Base-by-base conservation (phyloP, 768 basidiomycete species). In the Strobilomyces dryophilus region DNA sequence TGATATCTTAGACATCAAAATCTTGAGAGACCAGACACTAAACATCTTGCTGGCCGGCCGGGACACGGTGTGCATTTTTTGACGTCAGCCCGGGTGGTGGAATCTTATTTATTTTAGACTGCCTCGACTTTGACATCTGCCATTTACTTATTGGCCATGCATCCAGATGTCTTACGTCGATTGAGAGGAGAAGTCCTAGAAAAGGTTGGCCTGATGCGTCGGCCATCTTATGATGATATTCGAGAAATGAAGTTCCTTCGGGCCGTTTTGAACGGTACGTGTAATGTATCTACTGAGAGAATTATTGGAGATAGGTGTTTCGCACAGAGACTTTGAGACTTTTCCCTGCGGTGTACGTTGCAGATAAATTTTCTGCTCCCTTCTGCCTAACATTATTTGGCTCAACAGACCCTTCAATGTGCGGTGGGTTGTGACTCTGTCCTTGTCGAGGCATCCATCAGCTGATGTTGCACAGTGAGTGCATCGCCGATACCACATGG, bases 1-100 rank as follows among this genome's bases (percentile, higher is more conserved):
- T 31, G 26, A 20, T 31, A 14, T 20, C 14, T 27, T 21, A 72
- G 70, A 72, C 20, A 34, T 58, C 53, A 66, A 61, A 20, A 50
- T 75, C 17, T 49, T 79, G 20, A 72, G 67, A 49, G 76, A 77
- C 46, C 72, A 76, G 55, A 73, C 70, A 11, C 52, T 78, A 47
- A 76, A 74, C 45, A 70, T 79, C 42, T 54, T 79, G 36, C 64
- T 79, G 9, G 78, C 78, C 20, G 74, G 76, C 12, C 59, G 76
- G 15, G 77, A 76, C 55, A 75, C 76, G 18, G 75, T 75, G 42
- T 55, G 65, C 58, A n/a, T 5, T 1, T 4, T 8, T 36, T 27
- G 4, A 34, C 24, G 27, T 39, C 42, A 15, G 20, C 18, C 37
- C 15, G 24, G n/a, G 5, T 29, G 17, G 20, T 18, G 27, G 24